Evolutionary conservation across 2,329 filamentous ascomycete species (phyloP), one percentile per base, ranked within the genome.

Genomic region (Fusarium siculi): DNA sequence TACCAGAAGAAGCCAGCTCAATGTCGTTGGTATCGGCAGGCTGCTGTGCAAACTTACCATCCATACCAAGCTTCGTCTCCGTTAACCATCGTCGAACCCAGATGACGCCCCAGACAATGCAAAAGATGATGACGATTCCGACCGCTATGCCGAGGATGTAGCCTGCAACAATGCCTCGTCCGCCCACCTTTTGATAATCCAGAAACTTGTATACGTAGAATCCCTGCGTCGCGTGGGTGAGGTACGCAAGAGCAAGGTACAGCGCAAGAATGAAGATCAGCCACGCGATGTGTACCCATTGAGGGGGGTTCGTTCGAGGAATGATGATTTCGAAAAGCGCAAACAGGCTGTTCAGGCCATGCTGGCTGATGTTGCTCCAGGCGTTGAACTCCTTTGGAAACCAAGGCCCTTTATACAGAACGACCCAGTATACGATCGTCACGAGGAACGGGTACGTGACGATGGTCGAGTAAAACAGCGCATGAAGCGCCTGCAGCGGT

Each of bases 201-300:
- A 97, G 87, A 82, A 97, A 97, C 65, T 77, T 80, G 83, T 97
- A 97, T 0, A 92, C 87, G 80, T 95, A 97, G 79, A 92, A 93
- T 6, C 89, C 89, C 80, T 94, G 86, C 0, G 90, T 91, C 9
- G 89, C 89, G 68, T 88, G 82, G 2, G 93, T 95, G 28, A 96
- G 75, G 81, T 93, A 97, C 2, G 93, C 93, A 21, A 97, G 83
- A 1, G 84, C 88, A 16, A 95, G 86, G 80, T 97, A 97, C 8
- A 91, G 82, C 1, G 89, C 89, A 46, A 97, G 86, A 11, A 96
- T 81, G n/a, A 94, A 63, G 71, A 95, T 82, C 19, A 95, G 84
- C 78, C 89, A 91, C 19, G 89, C 81, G n/a, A 94, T 80, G 77
- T 95, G 91, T 28, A 93, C 81, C 83, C 89, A 91, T 12, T 78